These are phyloP conservation scores for Debaryomyces robertsiae DNA, from an alignment of 1,139 yeast species.

Conservation along the genomic window DNA sequence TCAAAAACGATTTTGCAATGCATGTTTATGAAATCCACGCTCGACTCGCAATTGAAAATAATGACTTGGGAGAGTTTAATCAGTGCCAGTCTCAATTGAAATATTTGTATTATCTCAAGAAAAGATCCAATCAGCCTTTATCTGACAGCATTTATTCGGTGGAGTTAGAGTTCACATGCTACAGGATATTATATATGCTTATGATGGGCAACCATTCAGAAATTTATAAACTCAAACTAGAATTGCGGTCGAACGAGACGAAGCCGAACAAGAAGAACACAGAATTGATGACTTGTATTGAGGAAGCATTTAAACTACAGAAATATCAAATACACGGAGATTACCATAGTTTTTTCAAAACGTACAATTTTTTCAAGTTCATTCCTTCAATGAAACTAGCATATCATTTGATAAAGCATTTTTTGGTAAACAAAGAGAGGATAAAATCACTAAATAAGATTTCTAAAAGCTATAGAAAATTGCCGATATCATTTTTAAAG, in stretches of 20 bases:
- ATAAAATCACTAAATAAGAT: conserved; percentile 61
- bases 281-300: conserved; percentile 25
- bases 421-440: conserved; percentile 56
- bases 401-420: conserved; percentile 36
- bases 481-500: conserved; percentile 49
- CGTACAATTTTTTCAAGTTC: conserved; percentile 31
- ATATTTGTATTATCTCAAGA: conserved; percentile 50
- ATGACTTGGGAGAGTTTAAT: conserved; percentile 91
- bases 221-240: conserved; percentile 39
- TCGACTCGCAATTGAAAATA: conserved; percentile 76
- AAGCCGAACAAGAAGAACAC: conserved; percentile 16
- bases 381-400: conserved; percentile 26
- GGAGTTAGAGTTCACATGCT: conserved; percentile 68
- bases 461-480: conserved; percentile 59
- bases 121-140: conserved; percentile 15
- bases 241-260: conserved; percentile 10
- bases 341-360: conserved; percentile 54
- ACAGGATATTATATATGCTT: conserved; percentile 74
- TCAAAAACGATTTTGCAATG: conserved; percentile 76
- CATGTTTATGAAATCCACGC: conserved; percentile 86
- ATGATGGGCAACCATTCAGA: conserved; percentile 70
- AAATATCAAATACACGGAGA: conserved; percentile 37
- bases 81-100: conserved; percentile 88
- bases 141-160: conserved; percentile 18
- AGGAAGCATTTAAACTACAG: conserved; percentile 30